These are phyloP conservation scores for Kingdonia uniflora DNA, from an alignment of 164 flowering plant genomes.

Conservation along the genomic window DNA sequence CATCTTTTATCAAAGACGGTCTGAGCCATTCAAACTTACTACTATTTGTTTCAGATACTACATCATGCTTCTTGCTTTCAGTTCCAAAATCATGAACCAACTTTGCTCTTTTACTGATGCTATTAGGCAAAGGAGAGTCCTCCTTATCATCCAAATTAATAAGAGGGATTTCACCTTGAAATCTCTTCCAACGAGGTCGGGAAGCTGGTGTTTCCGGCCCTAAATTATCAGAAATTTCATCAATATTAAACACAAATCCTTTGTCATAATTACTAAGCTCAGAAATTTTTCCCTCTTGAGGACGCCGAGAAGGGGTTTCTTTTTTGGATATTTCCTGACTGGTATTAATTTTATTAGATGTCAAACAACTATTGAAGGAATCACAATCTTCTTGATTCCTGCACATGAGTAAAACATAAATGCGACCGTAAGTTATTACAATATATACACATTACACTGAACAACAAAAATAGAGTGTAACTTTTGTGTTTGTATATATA, in stretches of 20 bases:
- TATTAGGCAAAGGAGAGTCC: too few relatives aligned
- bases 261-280: slow-evolving; percentile 13
- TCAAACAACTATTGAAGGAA: slow-evolving; percentile 11
- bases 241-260: slow-evolving; percentile 8
- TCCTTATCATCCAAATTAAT: too few relatives aligned
- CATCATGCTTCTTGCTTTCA: slow-evolving; percentile 12
- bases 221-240: slow-evolving; percentile 27
- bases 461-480: too few relatives aligned
- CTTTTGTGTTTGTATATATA: too few relatives aligned
- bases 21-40: slow-evolving; percentile 91
- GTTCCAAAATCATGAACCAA: slow-evolving; percentile 23
- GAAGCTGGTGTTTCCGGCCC: slow-evolving; percentile 79
- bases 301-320: slow-evolving; percentile 11
- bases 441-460: too few relatives aligned
- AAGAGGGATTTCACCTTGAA: slow-evolving; percentile 25
- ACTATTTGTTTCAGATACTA: slow-evolving; percentile 24
- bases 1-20: slow-evolving; percentile 64
- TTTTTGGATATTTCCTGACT: slow-evolving; percentile 10
- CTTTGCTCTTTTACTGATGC: slow-evolving; percentile 50
- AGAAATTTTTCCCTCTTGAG: slow-evolving; percentile 9
- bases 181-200: slow-evolving; percentile 60
- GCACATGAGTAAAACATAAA: slow-evolving; percentile 4
- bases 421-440: background rate
- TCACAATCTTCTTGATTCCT: slow-evolving; percentile 26
- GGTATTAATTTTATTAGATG: slow-evolving; percentile 9